Evolutionary conservation across 129 eudicot species (phyloP), one percentile per base, ranked within the genome.

Genomic region (Artemisia argyi): DNA sequence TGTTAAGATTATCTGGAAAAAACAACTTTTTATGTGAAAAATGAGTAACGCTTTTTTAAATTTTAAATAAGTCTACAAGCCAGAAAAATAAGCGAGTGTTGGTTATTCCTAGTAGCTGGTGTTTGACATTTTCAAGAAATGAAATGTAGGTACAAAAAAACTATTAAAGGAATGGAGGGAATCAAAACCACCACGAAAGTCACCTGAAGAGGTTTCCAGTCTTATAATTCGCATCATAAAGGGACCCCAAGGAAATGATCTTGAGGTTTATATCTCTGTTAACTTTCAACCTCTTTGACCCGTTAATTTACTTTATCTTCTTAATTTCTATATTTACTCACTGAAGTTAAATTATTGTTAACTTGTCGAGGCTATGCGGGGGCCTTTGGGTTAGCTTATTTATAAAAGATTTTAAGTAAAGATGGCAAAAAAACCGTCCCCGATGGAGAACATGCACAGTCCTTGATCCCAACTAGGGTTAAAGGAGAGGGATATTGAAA

Each of bases 141-240:
- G 22, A 18, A 75, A n/a, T 26, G 56, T 74, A 92, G 97, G 97
- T 92, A 84, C 80, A 83, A 39, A 79, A 79, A 87, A 87, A 76
- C 81, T 89, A 50, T 82, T 90, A 3, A 82, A 69, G 19, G 87
- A 91, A 63, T 92, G 96, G 96, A 81, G 87, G 73, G 94, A 92
- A 64, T 73, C 89, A 46, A 89, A 87, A 60, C 91, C 94, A 24
- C 97, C 96, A 53, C 90, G 95, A 39, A 83, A 55, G 64, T 76
- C 89, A 55, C 84, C 95, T 11, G 90, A 92, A 81, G 96, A 89
- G 53, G 91, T 95, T 73, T 78, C 98, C 2, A 85, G 91, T 68
- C 96, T 92, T 42, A 69, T 89, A n/a, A 73, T 85, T 56, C 84
- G 44, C 73, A 85, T 89, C 73, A 74, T 89, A 39, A 81, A 82